Base-by-base conservation (phyloP, 2,329 filamentous ascomycete genomes). In the Didymella pinodella region DNA sequence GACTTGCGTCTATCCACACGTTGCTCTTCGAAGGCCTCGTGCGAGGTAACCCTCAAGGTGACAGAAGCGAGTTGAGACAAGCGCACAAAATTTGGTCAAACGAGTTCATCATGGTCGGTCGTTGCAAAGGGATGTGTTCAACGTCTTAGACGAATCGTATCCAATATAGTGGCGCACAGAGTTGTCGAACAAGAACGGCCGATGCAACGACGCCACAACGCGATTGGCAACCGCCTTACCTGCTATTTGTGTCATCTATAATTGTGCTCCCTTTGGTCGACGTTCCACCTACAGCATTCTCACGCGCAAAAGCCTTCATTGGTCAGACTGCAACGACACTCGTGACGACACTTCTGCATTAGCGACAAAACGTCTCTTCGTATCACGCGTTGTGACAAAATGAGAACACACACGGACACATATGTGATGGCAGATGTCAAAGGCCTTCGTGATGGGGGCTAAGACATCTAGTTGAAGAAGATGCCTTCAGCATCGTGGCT, bases 151-250 rank as follows among this genome's bases (percentile, higher is more conserved):
- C 57, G 43, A 60, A 52, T 52, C 28, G 40, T 25, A 48, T 60
- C 20, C 57, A 34, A 57, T 64, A 57, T 57, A 55, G 62, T 62
- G 59, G 52, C 59, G 52, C 45, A 58, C 48, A 29, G 38, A 28
- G 31, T 49, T 51, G 45, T 52, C 22, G 44, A 57, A 49, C 44
- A 52, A 34, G 32, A 49, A 44, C 40, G 52, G 44, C 48, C 47
- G 52, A 59, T 57, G 47, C 50, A 59, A 53, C 61, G 26, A 48
- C 43, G 55, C 57, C 59, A 62, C 57, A 56, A 57, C 49, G 54
- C 54, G 56, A 64, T 58, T 54, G 54, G 49, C 49, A 48, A 45
- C 50, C 44, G 47, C 34, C 58, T 18, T 43, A 43, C 40, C 47
- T 54, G 14, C 47, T 22, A 29, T 8, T 11, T 1, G 50, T 59